phyloP scores from a whole-genome alignment of 1,284 basidiomycete species.

The Trichosporon faecale region DNA sequence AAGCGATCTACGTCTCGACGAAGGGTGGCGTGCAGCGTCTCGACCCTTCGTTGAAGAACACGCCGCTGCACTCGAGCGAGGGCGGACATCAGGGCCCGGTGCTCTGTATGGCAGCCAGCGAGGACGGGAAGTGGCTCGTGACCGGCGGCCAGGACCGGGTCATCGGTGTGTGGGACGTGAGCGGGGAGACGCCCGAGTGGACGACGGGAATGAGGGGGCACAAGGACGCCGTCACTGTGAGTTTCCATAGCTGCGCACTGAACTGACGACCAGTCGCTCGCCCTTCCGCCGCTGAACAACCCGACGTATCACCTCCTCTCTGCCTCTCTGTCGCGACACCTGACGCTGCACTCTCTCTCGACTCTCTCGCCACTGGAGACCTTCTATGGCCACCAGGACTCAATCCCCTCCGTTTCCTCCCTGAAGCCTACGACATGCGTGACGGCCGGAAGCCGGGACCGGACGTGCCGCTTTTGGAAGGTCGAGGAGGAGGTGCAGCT shows the following conservation, averaged over 20 bases:
- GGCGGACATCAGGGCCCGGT: conserved; percentile 85
- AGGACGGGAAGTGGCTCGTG: conserved; percentile 78
- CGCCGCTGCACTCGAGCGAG: conserved; percentile 43
- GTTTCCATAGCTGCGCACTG: conserved; percentile 44
- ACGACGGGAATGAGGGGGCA: conserved; percentile 75
- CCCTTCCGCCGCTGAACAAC: conserved; percentile 66
- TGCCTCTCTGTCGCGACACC: conserved; percentile 82
- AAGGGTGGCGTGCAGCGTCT: conserved; percentile 83
- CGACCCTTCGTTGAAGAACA: conserved; percentile 35
- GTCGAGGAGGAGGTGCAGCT: conserved; percentile 93
- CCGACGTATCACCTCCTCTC: conserved; percentile 81
- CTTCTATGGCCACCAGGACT: conserved; percentile 94
- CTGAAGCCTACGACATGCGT: conserved; percentile 80
- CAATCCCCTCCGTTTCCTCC: conserved; percentile 71
- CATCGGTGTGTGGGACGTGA: conserved; percentile 78
- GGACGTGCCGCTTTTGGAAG: conserved; percentile 93
- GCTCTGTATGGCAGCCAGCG: conserved; percentile 74
- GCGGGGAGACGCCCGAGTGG: conserved; percentile 62
- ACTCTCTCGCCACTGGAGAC: conserved; percentile 93
- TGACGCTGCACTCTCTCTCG: conserved; percentile 84
- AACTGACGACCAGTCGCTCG: conserved; percentile 59
- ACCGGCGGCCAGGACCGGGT: conserved; percentile 80
- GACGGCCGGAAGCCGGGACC: conserved; percentile 83
- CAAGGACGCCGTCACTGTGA: conserved; percentile 77
- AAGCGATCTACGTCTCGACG: conserved; percentile 58